Percentiles rank a stretch among this genome's conserved stretches.
Conservation (phyloP, 2,329 filamentous ascomycete species). For the Hansfordia pulvinata region DNA sequence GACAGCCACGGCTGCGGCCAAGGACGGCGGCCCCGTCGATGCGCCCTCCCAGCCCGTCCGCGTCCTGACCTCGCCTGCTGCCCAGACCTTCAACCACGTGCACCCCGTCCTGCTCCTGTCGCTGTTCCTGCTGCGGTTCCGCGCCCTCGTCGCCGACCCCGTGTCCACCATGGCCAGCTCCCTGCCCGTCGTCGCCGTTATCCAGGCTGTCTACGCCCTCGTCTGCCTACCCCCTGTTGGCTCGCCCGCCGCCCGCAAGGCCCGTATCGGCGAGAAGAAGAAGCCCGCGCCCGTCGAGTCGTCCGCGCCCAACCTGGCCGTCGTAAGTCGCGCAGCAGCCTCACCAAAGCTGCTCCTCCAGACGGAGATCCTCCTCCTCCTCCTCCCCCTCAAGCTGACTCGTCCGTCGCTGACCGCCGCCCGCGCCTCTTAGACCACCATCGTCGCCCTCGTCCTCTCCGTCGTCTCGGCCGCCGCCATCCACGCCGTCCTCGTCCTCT, state of each 20-base stretch:
- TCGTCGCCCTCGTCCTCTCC: constrained; percentile 52
- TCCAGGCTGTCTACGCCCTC: constrained; percentile 52
- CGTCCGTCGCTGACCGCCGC: too few species aligned
- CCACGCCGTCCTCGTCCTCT: constrained; percentile 60
- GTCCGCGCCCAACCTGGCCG: constrained; percentile 27
- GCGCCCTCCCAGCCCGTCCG: constrained; percentile 21
- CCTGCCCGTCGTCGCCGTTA: constrained; percentile 45
- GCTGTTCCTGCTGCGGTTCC: constrained; percentile 50
- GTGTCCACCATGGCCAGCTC: constrained; percentile 46
- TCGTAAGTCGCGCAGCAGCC: constrained; percentile 32
- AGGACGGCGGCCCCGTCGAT: constrained; percentile 9
- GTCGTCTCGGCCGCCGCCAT: constrained; percentile 19
- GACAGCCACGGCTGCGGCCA: constrained; percentile 12
- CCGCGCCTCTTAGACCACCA: constrained; percentile 52
- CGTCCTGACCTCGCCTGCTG: constrained; percentile 21
- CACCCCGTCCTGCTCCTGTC: constrained; percentile 57
- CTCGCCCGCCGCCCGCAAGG: constrained; percentile 31
- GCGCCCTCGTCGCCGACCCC: constrained; percentile 55
- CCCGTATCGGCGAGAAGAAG: constrained; percentile 39
- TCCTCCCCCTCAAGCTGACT: too few species aligned
- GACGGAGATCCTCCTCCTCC: too few species aligned
- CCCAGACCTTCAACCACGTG: constrained; percentile 43
- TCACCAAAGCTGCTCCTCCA: too few species aligned
- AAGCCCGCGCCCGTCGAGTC: constrained; percentile 24
- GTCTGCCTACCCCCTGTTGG: constrained; percentile 51